Base-by-base conservation (phyloP, 2,329 filamentous ascomycete genomes). In the Arachnopeziza araneosa region DNA sequence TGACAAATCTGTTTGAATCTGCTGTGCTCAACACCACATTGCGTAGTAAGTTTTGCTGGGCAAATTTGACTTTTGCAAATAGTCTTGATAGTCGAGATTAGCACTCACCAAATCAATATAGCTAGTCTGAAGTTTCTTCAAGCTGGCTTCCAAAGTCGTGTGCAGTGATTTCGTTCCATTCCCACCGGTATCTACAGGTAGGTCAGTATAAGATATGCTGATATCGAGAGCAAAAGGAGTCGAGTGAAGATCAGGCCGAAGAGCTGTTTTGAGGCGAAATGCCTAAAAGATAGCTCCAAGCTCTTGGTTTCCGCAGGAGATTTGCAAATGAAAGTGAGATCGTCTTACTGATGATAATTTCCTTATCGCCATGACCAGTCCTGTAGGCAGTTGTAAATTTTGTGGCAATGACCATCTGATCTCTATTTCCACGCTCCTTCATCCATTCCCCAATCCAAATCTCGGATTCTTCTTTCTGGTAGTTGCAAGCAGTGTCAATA, bases 371-470 rank as follows among this genome's bases (percentile, higher is more conserved):
- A 36, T 68, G 52, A 3, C 62, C 63, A n/a, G 44, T 61, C 77
- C 78, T 55, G 59, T 52, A 69, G n/a, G 55, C 26, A 22, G 67
- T 68, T 1, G 70, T 69, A 55, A 65, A 71, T 70, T 91, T 91
- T 59, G 87, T 90, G 0, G 87, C 86, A 57, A 90, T 77, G 19
- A 90, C 86, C 73, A 91, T 82, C 55, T 72, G 62, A 65, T 89
- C 86, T 24, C 88, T 81, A 61, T 83, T 83, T n/a, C 80, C 78
- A 10, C 84, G 80, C 62, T 80, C 79, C 67, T 79, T 77, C 83
- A 89, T 87, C 86, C 87, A 91, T 66, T 88, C 85, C 44, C 88
- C 88, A 59, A 91, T 76, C 83, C 86, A 87, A 56, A 68, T 72
- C 72, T 90, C 87, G 0, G 82, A 85, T 67, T 86, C 73, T 56